phyloP scores from a whole-genome alignment of 306 rosid genomes.

The Prunus mume region DNA sequence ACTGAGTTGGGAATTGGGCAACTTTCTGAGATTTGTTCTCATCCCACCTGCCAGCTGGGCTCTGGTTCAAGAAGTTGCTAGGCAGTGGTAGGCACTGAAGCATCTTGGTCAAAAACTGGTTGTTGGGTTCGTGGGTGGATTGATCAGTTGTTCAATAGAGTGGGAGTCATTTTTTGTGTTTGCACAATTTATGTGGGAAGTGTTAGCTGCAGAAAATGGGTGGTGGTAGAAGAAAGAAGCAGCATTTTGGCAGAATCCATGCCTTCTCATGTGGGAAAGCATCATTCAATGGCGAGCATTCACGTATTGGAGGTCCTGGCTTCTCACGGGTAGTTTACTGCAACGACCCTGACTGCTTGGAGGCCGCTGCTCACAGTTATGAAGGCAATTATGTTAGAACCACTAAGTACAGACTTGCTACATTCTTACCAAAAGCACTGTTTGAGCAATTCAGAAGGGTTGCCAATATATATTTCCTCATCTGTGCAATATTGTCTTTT shows the following conservation, averaged over 20 bases:
- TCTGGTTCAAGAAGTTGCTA: neutral
- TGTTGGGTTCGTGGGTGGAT: neutral
- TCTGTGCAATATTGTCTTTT: slow-evolving; percentile 75
- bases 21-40: slow-evolving; percentile 3
- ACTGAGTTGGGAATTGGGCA: neutral
- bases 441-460: slow-evolving; percentile 94
- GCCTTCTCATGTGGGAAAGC: slow-evolving; percentile 72
- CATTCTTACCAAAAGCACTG: slow-evolving; percentile 82
- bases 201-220: slow-evolving; percentile 40
- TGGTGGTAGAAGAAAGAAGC: slow-evolving; percentile 58
- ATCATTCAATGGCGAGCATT: slow-evolving; percentile 67
- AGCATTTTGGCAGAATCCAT: slow-evolving; percentile 77
- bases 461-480: slow-evolving; percentile 79
- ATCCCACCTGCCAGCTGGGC: neutral
- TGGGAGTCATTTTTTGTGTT: neutral
- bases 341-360: slow-evolving; percentile 63
- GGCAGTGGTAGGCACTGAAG: no score
- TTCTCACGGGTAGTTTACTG: slow-evolving; percentile 80
- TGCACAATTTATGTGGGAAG: neutral
- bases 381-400: slow-evolving; percentile 78
- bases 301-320: slow-evolving; percentile 91
- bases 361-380: slow-evolving; percentile 41
- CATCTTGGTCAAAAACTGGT: neutral
- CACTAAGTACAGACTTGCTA: slow-evolving; percentile 73
- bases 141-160: neutral